Base-by-base conservation (phyloP, 352 stramenopile species). In the Globisporangium rhizosaccharum region DNA sequence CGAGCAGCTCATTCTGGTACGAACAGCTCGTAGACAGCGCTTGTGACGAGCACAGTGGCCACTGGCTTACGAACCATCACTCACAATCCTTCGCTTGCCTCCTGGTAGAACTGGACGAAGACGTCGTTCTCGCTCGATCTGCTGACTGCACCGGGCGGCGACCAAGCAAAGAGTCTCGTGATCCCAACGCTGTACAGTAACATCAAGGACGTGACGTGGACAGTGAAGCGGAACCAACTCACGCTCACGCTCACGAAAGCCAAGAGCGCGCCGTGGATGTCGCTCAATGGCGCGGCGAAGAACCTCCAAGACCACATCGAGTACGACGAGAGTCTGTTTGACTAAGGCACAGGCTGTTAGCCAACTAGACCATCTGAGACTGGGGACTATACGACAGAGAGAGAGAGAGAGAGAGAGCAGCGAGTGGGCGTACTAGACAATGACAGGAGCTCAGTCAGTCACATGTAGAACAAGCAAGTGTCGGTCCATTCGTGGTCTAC, bases 271-370 rank as follows among this genome's bases (percentile, higher is more conserved):
- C 66, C 73, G 30, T 94, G 85, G 85, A 87, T 60, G 45, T 94
- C 85, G 42, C 75, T 94, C 26, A 94, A 94, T 50, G 82, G 75
- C 55, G 85, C 85, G 1, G 79, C 82, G 17, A 92, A 88, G 66
- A 86, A 88, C 45, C 68, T 94, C 61, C 82, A 92, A 56, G 75
- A 89, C 18, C 83, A 94, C 71, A 90, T 94, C 49, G 72, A 92
- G 57, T 94, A 94, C 69, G 83, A 94, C 53, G 74, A 87, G 23
- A 87, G 79, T 57, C 59, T 94, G 33, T 94, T 82, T 57, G 83
- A 92, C 30, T 92, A 23, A 57, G 7, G 30, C 30, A 9, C 2
- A 9, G 5, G 2, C 30, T 36, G 9, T 36, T 5, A 36, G 2
- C 9, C 9, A 5, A 5, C 30, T 36, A 5, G 9, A 36, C 5